Evolutionary conservation across 1,284 basidiomycete genomes (phyloP).

Genomic region (Naganishia cerealis): DNA sequence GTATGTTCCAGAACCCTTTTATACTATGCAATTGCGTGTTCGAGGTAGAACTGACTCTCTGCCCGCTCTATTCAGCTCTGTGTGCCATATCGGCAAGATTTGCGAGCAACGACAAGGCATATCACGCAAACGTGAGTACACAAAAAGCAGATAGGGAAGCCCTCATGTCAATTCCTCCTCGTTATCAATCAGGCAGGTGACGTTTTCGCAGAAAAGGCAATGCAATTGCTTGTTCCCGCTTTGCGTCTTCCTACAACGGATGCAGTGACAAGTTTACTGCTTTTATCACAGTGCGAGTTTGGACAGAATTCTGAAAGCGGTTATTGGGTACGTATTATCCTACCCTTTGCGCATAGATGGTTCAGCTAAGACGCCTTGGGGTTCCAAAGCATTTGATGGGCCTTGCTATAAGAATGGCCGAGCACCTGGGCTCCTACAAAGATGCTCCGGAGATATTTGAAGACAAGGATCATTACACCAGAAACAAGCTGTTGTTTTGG

Average conservation of each 20-base stretch:
- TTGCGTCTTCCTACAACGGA: slow-evolving; percentile 55
- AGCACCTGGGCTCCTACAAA: slow-evolving; percentile 56
- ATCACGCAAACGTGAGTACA: slow-evolving; percentile 33
- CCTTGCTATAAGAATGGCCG: slow-evolving; percentile 56
- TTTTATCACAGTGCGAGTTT: slow-evolving; percentile 55
- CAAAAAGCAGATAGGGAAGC: no score
- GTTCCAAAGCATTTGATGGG: slow-evolving; percentile 37
- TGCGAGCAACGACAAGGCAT: slow-evolving; percentile 28
- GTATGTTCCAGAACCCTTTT: slow-evolving; percentile 30
- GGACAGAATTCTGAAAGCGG: slow-evolving; percentile 56
- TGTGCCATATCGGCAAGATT: slow-evolving; percentile 52
- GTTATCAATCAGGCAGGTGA: slow-evolving; percentile 44
- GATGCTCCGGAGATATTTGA: slow-evolving; percentile 54
- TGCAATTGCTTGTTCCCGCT: slow-evolving; percentile 54
- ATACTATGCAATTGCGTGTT: background rate
- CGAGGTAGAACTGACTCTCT: slow-evolving; percentile 15
- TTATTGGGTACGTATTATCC: slow-evolving; percentile 49
- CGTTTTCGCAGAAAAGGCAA: slow-evolving; percentile 56
- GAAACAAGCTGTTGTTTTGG: slow-evolving; percentile 55
- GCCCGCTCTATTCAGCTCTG: slow-evolving; percentile 39
- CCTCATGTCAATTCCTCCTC: background rate
- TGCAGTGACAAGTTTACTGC: slow-evolving; percentile 51
- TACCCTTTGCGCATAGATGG: background rate
- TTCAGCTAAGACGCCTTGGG: background rate
- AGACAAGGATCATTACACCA: slow-evolving; percentile 50